These are phyloP conservation scores for Starmerella roubikii DNA, from an alignment of 805 yeast species.

Conservation along the genomic window DNA sequence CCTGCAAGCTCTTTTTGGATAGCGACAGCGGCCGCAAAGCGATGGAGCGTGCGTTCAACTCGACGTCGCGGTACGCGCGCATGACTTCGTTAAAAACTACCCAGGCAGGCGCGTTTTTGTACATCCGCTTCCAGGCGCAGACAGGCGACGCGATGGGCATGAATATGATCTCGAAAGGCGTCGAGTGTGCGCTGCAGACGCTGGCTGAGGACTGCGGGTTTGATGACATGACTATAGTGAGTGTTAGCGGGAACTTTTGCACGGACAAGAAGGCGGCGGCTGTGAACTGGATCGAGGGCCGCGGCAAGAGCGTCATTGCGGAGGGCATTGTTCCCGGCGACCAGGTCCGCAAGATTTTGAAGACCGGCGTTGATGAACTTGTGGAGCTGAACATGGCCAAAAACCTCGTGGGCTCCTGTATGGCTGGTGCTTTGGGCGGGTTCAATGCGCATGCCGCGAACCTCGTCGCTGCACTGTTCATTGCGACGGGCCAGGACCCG, in stretches of 20 bases:
- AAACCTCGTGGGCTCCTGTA: slow-evolving; percentile 89
- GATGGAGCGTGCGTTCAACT: slow-evolving; percentile 81
- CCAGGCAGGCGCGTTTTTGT: slow-evolving; percentile 80
- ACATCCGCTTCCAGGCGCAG: slow-evolving; percentile 89
- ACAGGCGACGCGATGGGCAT: slow-evolving; percentile 99
- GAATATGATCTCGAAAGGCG: slow-evolving; percentile 99
- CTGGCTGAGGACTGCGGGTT: slow-evolving; percentile 86
- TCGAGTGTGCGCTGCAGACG: slow-evolving; percentile 67
- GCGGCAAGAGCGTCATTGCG: slow-evolving; percentile 96
- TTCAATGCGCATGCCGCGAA: slow-evolving; percentile 98
- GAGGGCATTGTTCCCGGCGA: slow-evolving; percentile 81
- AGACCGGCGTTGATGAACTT: slow-evolving; percentile 82
- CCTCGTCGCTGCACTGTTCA: slow-evolving; percentile 79
- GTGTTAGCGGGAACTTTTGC: slow-evolving; percentile 95
- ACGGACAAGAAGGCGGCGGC: slow-evolving; percentile 97
- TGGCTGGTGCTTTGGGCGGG: slow-evolving; percentile 98
- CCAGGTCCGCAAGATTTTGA: slow-evolving; percentile 67
- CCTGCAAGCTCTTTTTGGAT: slow-evolving; percentile 89
- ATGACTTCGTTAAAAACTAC: slow-evolving; percentile 84
- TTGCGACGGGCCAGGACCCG: slow-evolving; percentile 99
- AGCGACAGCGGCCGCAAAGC: slow-evolving; percentile 80
- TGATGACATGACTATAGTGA: slow-evolving; percentile 83
- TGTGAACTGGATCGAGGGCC: slow-evolving; percentile 97
- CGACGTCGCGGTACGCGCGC: slow-evolving; percentile 95
- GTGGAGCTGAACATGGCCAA: slow-evolving; percentile 81